These are phyloP conservation scores for Teratosphaeria nubilosa DNA, from an alignment of 2,329 filamentous ascomycete species.

Conservation along the genomic window DNA sequence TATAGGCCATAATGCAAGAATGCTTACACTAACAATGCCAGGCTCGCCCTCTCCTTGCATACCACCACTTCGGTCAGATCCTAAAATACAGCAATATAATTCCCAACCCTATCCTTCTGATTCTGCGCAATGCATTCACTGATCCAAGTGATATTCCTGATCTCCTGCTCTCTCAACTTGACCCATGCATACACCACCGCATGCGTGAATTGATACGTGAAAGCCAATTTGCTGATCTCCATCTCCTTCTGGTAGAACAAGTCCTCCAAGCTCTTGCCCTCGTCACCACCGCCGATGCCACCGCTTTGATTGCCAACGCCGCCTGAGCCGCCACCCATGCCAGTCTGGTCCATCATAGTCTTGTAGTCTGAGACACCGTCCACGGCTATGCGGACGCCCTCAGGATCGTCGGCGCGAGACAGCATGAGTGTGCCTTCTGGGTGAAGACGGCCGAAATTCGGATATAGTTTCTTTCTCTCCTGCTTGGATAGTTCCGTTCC, in stretches of 20 bases:
- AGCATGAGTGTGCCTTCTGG: conserved; percentile 94
- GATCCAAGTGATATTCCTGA: conserved; percentile 99
- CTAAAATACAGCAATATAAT: conserved; percentile 96
- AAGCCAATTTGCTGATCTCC: conserved; percentile 91
- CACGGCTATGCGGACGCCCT: conserved; percentile 85
- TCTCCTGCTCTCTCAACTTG: conserved; percentile 97
- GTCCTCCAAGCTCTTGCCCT: conserved; percentile 87
- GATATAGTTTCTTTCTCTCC: conserved; percentile 93
- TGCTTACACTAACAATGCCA: not conserved
- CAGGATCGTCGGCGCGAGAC: conserved; percentile 85
- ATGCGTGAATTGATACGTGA: conserved; percentile 91
- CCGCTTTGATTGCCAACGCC: conserved; percentile 69
- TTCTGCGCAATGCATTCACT: conserved; percentile 99
- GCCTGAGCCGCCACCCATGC: conserved; percentile 54
- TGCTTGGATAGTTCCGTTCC: conserved; percentile 90
- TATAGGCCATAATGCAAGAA: not conserved
- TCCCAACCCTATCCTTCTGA: conserved; percentile 97
- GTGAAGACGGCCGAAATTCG: conserved; percentile 79
- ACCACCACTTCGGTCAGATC: not conserved
- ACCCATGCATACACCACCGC: conserved; percentile 97
- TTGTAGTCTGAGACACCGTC: conserved; percentile 93
- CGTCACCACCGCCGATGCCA: conserved; percentile 59
- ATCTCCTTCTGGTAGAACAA: conserved; percentile 99
- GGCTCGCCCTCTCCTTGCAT: not conserved
- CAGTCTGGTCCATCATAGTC: conserved; percentile 88